Evolutionary conservation across 441 rosid genomes (phyloP).

Genomic region (Breynia disticha): DNA sequence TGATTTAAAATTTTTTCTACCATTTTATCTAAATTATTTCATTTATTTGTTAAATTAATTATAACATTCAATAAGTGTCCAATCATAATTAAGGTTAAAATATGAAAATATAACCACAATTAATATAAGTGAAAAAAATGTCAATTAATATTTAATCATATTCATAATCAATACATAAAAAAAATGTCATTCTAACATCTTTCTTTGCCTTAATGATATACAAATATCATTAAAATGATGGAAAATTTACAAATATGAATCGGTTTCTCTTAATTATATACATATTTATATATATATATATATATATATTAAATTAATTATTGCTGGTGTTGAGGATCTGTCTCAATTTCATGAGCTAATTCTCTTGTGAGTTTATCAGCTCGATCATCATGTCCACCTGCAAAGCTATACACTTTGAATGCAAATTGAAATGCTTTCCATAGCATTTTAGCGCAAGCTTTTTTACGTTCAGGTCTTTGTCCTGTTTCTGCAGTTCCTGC

Average conservation of each 20-base stretch:
- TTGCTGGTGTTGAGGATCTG: constrained; percentile 17
- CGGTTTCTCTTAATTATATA: not conserved
- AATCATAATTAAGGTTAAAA: no score
- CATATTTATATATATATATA: not conserved
- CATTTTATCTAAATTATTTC: no score
- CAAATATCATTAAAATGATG: no score
- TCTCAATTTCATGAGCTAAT: constrained; percentile 40
- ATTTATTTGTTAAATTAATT: no score
- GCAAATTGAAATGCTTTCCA: constrained; percentile 60
- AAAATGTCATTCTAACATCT: no score
- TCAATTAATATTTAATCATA: no score
- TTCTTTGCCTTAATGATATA: no score
- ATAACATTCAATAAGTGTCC: no score
- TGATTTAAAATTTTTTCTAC: no score
- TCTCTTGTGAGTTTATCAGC: constrained; percentile 42
- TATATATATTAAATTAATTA: constrained; percentile 2
- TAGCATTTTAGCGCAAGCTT: constrained; percentile 27
- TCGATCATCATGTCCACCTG: constrained; percentile 54
- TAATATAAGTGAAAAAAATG: no score
- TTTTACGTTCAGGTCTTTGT: constrained; percentile 10
- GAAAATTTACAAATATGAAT: not conserved
- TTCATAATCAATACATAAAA: no score
- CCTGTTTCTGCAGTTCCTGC: constrained; percentile 17
- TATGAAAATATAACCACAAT: no score
- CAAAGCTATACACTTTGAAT: constrained; percentile 41